Conservation (phyloP, 2,329 filamentous ascomycete genomes). For the Dichotomopilus funicola region DNA sequence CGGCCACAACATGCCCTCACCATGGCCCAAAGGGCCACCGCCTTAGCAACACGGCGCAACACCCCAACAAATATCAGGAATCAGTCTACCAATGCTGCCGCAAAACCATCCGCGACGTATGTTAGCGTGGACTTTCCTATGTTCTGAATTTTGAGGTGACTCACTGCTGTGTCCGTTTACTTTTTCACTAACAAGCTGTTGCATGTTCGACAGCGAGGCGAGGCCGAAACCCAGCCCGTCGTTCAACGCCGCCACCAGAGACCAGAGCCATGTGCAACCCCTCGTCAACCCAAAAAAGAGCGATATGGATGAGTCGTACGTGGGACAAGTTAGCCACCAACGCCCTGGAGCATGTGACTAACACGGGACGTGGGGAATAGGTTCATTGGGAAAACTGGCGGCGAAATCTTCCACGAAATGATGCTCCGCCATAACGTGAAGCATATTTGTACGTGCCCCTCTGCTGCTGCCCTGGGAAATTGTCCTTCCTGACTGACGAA, state of each 20-base stretch:
- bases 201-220: slow-evolving; percentile 37
- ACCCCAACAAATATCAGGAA: slow-evolving; percentile 38
- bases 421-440: slow-evolving; percentile 90
- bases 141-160: slow-evolving; percentile 18
- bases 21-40: slow-evolving; percentile 33
- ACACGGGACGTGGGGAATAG: slow-evolving; percentile 34
- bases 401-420: slow-evolving; percentile 98
- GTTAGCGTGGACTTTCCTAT: slow-evolving; percentile 29
- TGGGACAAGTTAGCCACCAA: slow-evolving; percentile 18
- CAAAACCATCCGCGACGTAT: slow-evolving; percentile 47
- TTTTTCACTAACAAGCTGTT: slow-evolving; percentile 20
- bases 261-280: slow-evolving; percentile 60
- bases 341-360: slow-evolving; percentile 3
- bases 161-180: slow-evolving; percentile 12
- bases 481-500: neutral
- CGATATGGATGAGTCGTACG: slow-evolving; percentile 77
- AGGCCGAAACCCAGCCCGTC: slow-evolving; percentile 58
- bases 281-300: slow-evolving; percentile 53
- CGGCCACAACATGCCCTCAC: slow-evolving; percentile 35
- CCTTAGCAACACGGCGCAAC: slow-evolving; percentile 35
- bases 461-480: neutral
- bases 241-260: slow-evolving; percentile 44
- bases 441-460: slow-evolving; percentile 75
- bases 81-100: slow-evolving; percentile 45
- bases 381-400: slow-evolving; percentile 91